phyloP scores from a whole-genome alignment of 1,284 basidiomycete genomes.

The Ustilago loliicola region DNA sequence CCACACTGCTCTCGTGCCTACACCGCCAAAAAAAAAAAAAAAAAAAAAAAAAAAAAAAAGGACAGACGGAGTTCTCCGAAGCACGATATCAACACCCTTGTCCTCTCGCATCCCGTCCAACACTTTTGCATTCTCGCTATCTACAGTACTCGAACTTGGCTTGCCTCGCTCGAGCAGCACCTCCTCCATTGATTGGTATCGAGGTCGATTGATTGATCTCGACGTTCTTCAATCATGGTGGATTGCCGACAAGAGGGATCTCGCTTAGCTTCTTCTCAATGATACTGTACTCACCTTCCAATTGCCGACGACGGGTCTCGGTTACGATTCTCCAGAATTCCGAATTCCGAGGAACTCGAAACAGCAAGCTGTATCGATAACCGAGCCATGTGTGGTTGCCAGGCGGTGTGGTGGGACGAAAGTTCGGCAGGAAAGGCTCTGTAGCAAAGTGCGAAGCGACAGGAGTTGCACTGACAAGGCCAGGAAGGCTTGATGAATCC shows the following conservation, averaged over 20 bases:
- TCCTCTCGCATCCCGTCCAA: not conserved
- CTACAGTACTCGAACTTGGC: too few species aligned
- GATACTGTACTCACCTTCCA: not conserved
- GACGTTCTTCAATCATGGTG: too few species aligned
- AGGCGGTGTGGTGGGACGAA: not conserved
- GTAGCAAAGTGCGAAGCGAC: not conserved
- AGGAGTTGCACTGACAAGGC: not conserved
- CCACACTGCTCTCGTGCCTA: not conserved
- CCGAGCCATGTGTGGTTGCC: too few species aligned
- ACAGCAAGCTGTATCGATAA: too few species aligned
- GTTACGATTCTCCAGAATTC: not conserved
- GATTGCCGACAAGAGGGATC: not conserved
- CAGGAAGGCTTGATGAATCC: not conserved
- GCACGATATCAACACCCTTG: not conserved
- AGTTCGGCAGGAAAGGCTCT: not conserved
- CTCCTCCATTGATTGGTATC: too few species aligned
- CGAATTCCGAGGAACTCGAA: constrained; percentile 4
- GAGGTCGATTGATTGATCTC: too few species aligned
- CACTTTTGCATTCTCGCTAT: too few species aligned
- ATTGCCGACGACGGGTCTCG: not conserved
- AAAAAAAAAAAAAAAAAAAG: too few species aligned
- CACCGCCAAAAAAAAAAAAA: too few species aligned
- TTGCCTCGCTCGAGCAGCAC: too few species aligned
- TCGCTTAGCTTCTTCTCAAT: not conserved
- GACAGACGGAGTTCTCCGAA: constrained; percentile 5